Conservation (phyloP, 441 rosid species). For the Adansonia gregorii region DNA sequence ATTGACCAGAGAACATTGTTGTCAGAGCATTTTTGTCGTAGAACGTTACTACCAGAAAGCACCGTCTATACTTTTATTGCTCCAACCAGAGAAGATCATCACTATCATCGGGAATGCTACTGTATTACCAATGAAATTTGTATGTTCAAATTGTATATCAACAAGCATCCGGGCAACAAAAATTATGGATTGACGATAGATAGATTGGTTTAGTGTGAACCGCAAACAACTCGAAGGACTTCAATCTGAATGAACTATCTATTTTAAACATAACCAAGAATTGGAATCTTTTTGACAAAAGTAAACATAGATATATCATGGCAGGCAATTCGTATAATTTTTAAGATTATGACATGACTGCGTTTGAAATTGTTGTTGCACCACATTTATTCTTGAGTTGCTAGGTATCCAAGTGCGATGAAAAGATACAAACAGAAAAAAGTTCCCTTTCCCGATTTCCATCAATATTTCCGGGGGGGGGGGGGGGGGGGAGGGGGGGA, state of each 20-base stretch:
- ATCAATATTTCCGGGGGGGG: background rate
- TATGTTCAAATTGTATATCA: background rate
- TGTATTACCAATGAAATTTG: background rate
- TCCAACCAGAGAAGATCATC: background rate
- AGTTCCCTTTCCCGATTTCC: background rate
- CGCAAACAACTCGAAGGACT: background rate
- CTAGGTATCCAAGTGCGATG: background rate
- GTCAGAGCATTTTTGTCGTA: background rate
- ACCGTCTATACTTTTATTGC: background rate
- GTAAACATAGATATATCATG: background rate
- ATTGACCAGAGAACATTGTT: background rate
- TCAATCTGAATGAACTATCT: background rate
- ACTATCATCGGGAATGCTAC: background rate
- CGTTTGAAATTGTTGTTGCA: constrained; percentile 11
- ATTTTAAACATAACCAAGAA: constrained; percentile 10
- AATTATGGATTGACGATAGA: constrained; percentile 4
- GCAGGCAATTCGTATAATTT: constrained; percentile 26
- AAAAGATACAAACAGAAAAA: constrained; percentile 5
- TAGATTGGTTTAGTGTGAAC: constrained; percentile 1
- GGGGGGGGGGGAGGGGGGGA: background rate
- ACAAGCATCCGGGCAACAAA: background rate
- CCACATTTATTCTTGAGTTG: constrained; percentile 20
- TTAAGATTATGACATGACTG: constrained; percentile 13
- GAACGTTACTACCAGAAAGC: background rate
- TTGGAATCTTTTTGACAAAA: constrained; percentile 17